These are phyloP conservation scores for Lumnitzera littorea DNA, from an alignment of 345 rosid species.

Conservation along the genomic window DNA sequence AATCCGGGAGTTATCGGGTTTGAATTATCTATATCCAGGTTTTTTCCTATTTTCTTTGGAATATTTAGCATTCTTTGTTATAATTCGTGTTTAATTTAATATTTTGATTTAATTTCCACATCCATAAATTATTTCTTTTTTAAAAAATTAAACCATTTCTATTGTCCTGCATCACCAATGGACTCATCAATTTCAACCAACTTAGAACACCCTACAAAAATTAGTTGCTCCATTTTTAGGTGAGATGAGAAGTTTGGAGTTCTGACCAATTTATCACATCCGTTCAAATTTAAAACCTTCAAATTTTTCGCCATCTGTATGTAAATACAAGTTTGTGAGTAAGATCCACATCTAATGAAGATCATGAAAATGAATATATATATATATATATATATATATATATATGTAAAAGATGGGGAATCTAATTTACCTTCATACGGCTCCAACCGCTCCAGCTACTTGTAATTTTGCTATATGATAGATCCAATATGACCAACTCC, in stretches of 20 bases:
- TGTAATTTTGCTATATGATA: neutral
- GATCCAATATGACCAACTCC: neutral
- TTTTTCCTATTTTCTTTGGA: no score
- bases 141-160: no score
- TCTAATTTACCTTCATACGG: neutral
- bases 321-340: neutral
- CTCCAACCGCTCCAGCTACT: neutral
- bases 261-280: neutral
- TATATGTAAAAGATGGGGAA: neutral
- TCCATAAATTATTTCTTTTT: no score
- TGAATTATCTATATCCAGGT: no score
- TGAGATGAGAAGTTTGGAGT: neutral
- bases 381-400: no score
- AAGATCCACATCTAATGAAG: neutral
- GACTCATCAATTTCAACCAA: conserved; percentile 1
- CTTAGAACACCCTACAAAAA: neutral
- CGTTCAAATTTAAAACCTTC: conserved; percentile 2
- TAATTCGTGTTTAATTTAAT: no score
- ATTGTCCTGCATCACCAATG: neutral
- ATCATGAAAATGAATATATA: no score
- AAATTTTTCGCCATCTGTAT: neutral
- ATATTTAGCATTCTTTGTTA: no score
- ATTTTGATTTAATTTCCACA: no score
- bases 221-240: conserved; percentile 1
- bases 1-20: no score